Evolutionary conservation across 2,329 filamentous ascomycete genomes (phyloP).

Genomic region (Verruconis gallopava): DNA sequence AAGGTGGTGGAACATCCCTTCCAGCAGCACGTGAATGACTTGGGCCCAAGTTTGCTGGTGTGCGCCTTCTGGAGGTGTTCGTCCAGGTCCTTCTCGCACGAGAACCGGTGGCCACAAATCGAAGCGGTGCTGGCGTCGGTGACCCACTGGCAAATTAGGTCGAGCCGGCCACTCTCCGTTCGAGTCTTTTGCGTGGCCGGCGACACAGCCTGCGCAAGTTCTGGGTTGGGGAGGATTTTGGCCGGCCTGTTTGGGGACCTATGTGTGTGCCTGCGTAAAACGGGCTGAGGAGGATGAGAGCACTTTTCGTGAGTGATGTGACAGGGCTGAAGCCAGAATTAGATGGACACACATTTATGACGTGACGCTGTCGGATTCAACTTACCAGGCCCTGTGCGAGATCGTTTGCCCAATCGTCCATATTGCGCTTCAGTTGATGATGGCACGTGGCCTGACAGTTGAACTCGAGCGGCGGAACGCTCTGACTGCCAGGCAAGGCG

Average conservation of each 20-base stretch:
- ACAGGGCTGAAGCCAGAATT: too few relatives aligned
- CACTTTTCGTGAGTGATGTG: too few relatives aligned
- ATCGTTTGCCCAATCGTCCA: background rate
- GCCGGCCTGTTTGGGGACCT: too few relatives aligned
- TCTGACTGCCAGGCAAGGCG: too few relatives aligned
- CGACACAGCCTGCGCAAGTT: background rate
- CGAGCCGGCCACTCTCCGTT: background rate
- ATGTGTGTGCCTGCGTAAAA: too few relatives aligned
- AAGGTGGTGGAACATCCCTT: slow-evolving; percentile 5
- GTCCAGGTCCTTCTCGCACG: slow-evolving; percentile 6
- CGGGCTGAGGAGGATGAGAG: too few relatives aligned
- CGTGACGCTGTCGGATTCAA: too few relatives aligned
- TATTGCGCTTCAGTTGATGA: slow-evolving; percentile 1
- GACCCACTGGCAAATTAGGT: slow-evolving; percentile 4
- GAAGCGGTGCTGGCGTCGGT: background rate
- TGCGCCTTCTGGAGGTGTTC: slow-evolving; percentile 5
- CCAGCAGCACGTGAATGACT: slow-evolving; percentile 6
- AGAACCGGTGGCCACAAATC: background rate
- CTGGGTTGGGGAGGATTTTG: background rate
- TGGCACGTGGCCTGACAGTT: background rate
- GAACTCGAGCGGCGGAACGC: background rate
- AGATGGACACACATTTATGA: too few relatives aligned
- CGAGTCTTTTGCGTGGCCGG: background rate
- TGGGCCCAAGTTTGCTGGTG: slow-evolving; percentile 5
- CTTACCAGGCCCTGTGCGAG: background rate